Evolutionary conservation across 345 rosid genomes (phyloP), one percentile per base, ranked within the genome.

Genomic region (Rubroshorea leprosula): DNA sequence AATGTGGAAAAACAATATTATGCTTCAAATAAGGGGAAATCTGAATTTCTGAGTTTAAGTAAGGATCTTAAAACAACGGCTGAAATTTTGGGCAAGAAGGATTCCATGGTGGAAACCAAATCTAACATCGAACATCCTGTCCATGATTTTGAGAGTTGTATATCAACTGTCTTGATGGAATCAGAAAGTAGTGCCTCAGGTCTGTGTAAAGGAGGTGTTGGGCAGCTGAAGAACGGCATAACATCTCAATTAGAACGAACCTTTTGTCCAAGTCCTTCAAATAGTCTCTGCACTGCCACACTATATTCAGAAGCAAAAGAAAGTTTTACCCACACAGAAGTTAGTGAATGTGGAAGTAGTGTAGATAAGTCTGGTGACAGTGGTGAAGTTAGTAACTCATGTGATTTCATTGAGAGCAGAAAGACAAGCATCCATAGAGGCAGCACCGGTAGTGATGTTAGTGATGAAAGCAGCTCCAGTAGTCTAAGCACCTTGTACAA

Each of bases 381-480:
- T 26, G 70, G 73, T 9, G 75, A 80, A 51, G 68, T 66, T 26
- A 77, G 78, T 11, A 76, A 74, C 18, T 69, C 81, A 0, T 64
- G 55, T 18, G 83, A 74, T 54, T 65, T 63, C 39, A 65, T 59
- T 5, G 89, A 83, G 73, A 76, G 84, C 77, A 76, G 84, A 83
- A 88, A 82, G 73, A 69, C 71, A 3, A 83, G 85, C 61, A n/a
- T 81, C 29, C 74, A 77, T 44, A 77, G 94, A 64, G 94, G 82
- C 57, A 88, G 98, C 79, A 82, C 88, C 1, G 86, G 83, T 49
- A 91, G 97, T 66, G 93, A 90, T 73, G 61, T 83, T 9, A 87
- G 95, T n/a, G 95, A 91, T 44, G 98, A 85, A 61, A 91, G 96
- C 81, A 91, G 85, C 79, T 77, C 83, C 0, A 91, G 94, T 65